phyloP scores from a whole-genome alignment of 306 rosid genomes.

The Coriaria nepalensis region DNA sequence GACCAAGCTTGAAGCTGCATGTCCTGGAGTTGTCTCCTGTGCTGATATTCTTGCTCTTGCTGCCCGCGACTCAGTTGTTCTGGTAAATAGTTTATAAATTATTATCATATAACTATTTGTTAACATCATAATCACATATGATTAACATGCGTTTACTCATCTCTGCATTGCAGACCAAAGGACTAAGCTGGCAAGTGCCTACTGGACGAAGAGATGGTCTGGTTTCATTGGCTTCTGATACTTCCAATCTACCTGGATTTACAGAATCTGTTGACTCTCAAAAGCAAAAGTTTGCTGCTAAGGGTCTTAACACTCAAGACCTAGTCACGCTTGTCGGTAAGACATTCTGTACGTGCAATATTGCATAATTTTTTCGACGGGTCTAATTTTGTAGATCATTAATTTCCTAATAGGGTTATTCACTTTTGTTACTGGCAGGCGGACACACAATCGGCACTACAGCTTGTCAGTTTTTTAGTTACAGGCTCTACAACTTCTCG shows the following conservation, averaged over 20 bases:
- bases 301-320: slow-evolving; percentile 10
- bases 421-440: background rate
- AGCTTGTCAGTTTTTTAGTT: background rate
- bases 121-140: too few relatives aligned
- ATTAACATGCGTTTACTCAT: too few relatives aligned
- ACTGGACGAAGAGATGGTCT: slow-evolving; percentile 9
- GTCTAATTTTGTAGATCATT: too few relatives aligned
- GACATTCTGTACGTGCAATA: background rate
- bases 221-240: slow-evolving; percentile 6
- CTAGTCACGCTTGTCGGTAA: slow-evolving; percentile 12
- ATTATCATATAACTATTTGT: too few relatives aligned
- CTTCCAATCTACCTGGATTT: slow-evolving; percentile 3
- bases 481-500: background rate
- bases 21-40: slow-evolving; percentile 10
- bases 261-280: slow-evolving; percentile 5
- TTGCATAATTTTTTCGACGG: too few relatives aligned
- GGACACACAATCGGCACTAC: slow-evolving; percentile 8
- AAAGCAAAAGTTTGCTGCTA: background rate
- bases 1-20: slow-evolving; percentile 8
- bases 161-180: slow-evolving; percentile 4
- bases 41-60: slow-evolving; percentile 6
- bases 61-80: slow-evolving; percentile 9
- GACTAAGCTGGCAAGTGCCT: slow-evolving; percentile 7
- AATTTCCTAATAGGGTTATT: too few relatives aligned
- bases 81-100: background rate